Evolutionary conservation across 2,329 filamentous ascomycete genomes (phyloP).

Genomic region (Dothistroma pini): DNA sequence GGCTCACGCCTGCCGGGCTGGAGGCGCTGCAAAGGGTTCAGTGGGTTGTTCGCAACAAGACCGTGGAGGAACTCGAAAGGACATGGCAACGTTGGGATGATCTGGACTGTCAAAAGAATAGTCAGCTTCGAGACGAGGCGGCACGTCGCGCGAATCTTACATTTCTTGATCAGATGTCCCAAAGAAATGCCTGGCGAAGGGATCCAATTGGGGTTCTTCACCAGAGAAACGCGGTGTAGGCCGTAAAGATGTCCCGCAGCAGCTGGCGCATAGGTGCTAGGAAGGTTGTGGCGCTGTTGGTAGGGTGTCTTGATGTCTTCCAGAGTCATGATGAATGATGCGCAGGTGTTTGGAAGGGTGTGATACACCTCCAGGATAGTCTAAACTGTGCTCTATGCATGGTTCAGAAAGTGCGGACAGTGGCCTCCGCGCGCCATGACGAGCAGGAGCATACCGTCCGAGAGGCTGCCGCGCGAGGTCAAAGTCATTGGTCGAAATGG

Average conservation of each 20-base stretch:
- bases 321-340: slow-evolving; percentile 11
- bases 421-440: not conserved
- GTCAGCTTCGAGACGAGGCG: not conserved
- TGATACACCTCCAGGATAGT: not conserved
- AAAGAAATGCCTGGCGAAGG: slow-evolving; percentile 22
- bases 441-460: not conserved
- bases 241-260: slow-evolving; percentile 15
- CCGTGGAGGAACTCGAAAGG: slow-evolving; percentile 22
- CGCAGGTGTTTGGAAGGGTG: not conserved
- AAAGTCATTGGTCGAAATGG: not conserved
- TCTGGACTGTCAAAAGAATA: slow-evolving; percentile 10
- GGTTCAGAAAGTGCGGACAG: not conserved
- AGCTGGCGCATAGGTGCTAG: slow-evolving; percentile 20
- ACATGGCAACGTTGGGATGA: slow-evolving; percentile 21
- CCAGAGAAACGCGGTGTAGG: slow-evolving; percentile 26
- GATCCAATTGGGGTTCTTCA: slow-evolving; percentile 27
- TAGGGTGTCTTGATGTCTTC: slow-evolving; percentile 22
- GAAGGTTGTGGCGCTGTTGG: slow-evolving; percentile 22
- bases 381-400: not conserved
- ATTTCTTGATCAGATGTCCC: slow-evolving; percentile 26
- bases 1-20: slow-evolving; percentile 8
- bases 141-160: slow-evolving; percentile 5
- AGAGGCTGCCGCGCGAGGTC: not conserved
- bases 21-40: slow-evolving; percentile 11
- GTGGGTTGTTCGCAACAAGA: slow-evolving; percentile 11